Evolutionary conservation across 176 grass and related monocot species (phyloP), one percentile per base, ranked within the genome.

Genomic region (Bromus sterilis): DNA sequence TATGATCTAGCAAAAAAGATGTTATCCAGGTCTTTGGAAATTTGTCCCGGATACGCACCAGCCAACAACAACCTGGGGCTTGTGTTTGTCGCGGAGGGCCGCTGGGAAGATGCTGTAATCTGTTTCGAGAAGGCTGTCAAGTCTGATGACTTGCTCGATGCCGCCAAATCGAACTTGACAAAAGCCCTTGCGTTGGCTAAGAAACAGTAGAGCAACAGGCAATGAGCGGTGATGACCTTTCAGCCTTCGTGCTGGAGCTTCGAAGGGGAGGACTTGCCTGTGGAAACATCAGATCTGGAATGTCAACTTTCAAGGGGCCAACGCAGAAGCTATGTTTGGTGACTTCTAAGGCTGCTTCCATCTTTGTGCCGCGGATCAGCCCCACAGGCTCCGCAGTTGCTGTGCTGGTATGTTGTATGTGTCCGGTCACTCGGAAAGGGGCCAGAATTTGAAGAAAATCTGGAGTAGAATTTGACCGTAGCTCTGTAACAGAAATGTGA

Each of bases 21-120:
- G 81, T 40, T 98, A 85, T 78, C 65, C 20, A 93, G 80, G 63
- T 98, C 96, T 0, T 84, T 98, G 71, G 96, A 98, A 88, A 7
- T 98, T 36, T 93, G 86, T 61, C 96, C 96, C 16, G 92, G 93
- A 75, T 93, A 91, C 78, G 96, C 96, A 26, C 93, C 93, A 43
- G 96, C 96, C n/a, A 89, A 88, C 87, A 98, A 98, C 79, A 98
- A 98, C 67, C 69, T 98, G 48, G 93, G 96, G 28, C 96, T 98
- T 69, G 86, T 95, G 75, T 95, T 76, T 83, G 86, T 91, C n/a
- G 90, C 90, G 0, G 90, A 95, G 77, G 72, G 86, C 33, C 79
- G 60, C 34, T 91, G 83, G 85, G 90, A 95, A 59, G 93, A 98
- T 51, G 92, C 96, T 23, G 82, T 83, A 79, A 78, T 43, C 66